Conservation (phyloP, 345 rosid genomes). For the Euclidium syriacum region DNA sequence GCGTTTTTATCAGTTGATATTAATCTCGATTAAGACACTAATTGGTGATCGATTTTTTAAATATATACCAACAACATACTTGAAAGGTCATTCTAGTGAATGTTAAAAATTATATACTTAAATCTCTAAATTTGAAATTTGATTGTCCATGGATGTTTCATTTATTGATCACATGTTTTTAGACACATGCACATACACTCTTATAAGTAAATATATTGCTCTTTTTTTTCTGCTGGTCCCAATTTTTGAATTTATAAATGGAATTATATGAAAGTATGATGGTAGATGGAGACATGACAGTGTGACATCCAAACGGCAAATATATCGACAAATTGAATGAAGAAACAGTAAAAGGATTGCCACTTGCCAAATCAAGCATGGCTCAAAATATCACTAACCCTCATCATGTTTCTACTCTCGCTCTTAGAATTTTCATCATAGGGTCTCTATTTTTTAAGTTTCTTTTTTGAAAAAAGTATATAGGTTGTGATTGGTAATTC, state of each 20-base stretch:
- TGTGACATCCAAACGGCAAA: conserved; percentile 21
- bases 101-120: background rate
- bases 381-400: background rate
- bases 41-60: background rate
- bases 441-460: background rate
- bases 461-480: background rate
- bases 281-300: conserved; percentile 25
- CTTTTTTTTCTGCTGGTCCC: conserved; percentile 15
- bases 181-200: background rate
- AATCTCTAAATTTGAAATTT: background rate
- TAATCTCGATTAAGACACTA: background rate
- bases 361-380: conserved; percentile 17
- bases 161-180: background rate
- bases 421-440: background rate
- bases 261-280: conserved; percentile 17
- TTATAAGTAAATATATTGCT: background rate
- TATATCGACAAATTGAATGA: conserved; percentile 17
- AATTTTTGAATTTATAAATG: background rate
- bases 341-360: conserved; percentile 1
- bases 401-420: background rate
- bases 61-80: background rate
- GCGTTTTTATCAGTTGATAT: no score
- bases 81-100: background rate
- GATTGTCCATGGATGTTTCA: background rate
- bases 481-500: no score